Conservation (phyloP, 371 early-diverging fungal species). For the Rhizomucor pusillus region DNA sequence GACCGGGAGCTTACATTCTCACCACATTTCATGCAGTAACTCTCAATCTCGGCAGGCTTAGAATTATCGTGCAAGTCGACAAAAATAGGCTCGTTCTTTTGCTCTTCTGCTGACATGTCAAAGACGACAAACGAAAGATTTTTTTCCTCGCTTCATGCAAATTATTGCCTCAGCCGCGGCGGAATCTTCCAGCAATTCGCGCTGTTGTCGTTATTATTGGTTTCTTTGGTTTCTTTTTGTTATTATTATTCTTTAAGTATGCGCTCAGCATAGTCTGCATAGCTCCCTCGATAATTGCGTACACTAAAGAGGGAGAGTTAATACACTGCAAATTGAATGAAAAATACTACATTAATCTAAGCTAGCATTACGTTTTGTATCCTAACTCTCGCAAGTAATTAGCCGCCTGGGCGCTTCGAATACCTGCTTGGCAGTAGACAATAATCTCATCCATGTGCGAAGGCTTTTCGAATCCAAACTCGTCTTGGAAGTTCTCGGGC, state of each 20-base stretch:
- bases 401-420: slow-evolving; percentile 55
- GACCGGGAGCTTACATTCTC: slow-evolving; percentile 61
- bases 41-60: slow-evolving; percentile 82
- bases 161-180: too few relatives aligned
- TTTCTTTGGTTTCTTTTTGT: too few relatives aligned
- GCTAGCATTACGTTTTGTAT: slow-evolving; percentile 27
- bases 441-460: slow-evolving; percentile 36
- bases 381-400: slow-evolving; percentile 48
- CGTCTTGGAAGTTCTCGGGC: slow-evolving; percentile 42
- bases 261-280: too few relatives aligned
- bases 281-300: too few relatives aligned
- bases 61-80: slow-evolving; percentile 63
- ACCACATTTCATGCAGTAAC: slow-evolving; percentile 88
- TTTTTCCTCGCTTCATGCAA: background rate
- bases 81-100: slow-evolving; percentile 56
- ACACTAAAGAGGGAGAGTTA: too few relatives aligned
- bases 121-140: background rate
- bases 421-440: slow-evolving; percentile 64
- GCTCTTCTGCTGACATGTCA: slow-evolving; percentile 1
- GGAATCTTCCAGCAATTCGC: too few relatives aligned
- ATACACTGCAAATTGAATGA: too few relatives aligned
- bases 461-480: slow-evolving; percentile 56
- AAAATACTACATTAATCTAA: too few relatives aligned
- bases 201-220: too few relatives aligned
- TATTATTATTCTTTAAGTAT: too few relatives aligned